These are phyloP conservation scores for Apophysomyces ossiformis DNA, from an alignment of 371 early-diverging fungal species.

Conservation along the genomic window DNA sequence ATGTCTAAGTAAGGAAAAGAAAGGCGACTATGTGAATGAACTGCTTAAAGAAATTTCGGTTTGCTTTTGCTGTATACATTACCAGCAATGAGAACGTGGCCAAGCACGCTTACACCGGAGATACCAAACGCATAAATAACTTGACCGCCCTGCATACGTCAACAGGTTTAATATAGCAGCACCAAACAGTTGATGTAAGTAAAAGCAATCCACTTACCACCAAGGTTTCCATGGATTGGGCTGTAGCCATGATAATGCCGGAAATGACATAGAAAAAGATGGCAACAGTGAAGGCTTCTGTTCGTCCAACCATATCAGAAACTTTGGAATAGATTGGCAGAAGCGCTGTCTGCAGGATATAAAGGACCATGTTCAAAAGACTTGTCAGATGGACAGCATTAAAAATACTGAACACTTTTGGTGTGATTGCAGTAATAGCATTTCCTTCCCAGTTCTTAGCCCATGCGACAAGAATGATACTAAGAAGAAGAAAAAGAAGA, in stretches of 20 bases:
- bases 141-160: constrained; percentile 34
- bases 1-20: constrained; percentile 20
- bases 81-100: constrained; percentile 53
- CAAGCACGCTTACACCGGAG: constrained; percentile 42
- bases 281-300: constrained; percentile 38
- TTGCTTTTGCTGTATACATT: not conserved
- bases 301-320: constrained; percentile 49
- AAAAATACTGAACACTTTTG: constrained; percentile 30
- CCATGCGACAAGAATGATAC: constrained; percentile 33
- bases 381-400: constrained; percentile 24
- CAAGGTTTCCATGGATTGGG: constrained; percentile 35
- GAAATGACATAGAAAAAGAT: constrained; percentile 45
- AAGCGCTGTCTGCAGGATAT: constrained; percentile 46
- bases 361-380: constrained; percentile 40
- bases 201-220: constrained; percentile 23
- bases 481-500: constrained; percentile 8
- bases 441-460: constrained; percentile 38
- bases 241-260: constrained; percentile 37
- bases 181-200: not conserved
- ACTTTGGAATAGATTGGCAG: constrained; percentile 54
- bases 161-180: not conserved
- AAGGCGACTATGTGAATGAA: not conserved
- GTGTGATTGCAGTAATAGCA: constrained; percentile 17
- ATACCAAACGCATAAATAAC: constrained; percentile 46
- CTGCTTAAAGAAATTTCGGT: not conserved